Base-by-base conservation (phyloP, 2,329 filamentous ascomycete species). In the Rutstroemia sp. region DNA sequence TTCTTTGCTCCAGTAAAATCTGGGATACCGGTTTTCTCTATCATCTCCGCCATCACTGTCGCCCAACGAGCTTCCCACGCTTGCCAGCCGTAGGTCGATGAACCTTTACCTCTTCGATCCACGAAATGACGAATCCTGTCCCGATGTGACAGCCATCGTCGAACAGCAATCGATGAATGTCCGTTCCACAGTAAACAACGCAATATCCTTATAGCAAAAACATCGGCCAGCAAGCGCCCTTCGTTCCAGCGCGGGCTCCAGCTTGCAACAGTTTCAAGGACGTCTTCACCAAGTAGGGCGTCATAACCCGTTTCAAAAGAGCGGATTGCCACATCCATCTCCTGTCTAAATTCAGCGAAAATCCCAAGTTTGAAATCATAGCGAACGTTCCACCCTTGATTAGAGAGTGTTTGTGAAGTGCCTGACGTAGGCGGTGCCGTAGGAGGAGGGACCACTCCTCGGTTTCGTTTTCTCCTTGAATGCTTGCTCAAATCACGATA, bases 401-500 rank as follows among this genome's bases (percentile, higher is more conserved):
- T 76, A 1, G 91, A 88, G n/a, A 96, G 73, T 0, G 88, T 89
- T 66, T 94, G 88, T 1, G 91, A 95, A 1, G 89, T 95, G 27
- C 89, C 89, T 19, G 80, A 84, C 0, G 89, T 92, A 1, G 90
- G 89, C 4, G 91, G 89, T 34, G 89, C 79, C 6, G 90, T 92
- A 3, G 92, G 90, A 48, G 87, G 84, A 10, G 91, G 91, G 14
- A 88, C 84, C 17, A 83, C 78, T 7, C 89, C 87, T 57, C 91
- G 82, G 48, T 88, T 87, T 63, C 89, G 87, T 76, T 97, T 97
- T 69, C 94, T 87, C 63, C 92, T 83, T 9, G 88, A 80, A 75
- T 96, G 92, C 58, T 95, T 92, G n/a, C 90, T 91, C 12, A 97
- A 78, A 65, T 99, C 92, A 47, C 92, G 81, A 70, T 97, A 97